A percentile compares a stretch with the other conserved stretches of the same genome.
Conservation (phyloP, 768 basidiomycete species). For the Coprinopsis strossmayeri region DNA sequence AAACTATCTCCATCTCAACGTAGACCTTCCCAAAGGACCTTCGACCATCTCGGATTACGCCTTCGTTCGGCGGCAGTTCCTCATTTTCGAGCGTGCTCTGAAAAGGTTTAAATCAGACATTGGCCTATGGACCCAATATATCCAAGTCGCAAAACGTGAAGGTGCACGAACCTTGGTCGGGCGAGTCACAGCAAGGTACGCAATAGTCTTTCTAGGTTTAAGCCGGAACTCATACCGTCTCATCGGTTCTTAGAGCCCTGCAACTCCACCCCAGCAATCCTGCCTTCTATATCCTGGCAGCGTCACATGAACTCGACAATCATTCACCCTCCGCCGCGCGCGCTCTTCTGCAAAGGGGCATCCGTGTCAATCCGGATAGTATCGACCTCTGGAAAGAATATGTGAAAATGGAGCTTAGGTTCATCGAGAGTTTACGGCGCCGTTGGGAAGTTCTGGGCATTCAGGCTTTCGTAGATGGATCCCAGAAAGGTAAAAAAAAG, state of each 20-base stretch:
- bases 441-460: slow-evolving; percentile 82
- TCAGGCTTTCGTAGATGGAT: slow-evolving; percentile 11
- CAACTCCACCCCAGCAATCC: slow-evolving; percentile 81
- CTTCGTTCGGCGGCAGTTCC: slow-evolving; percentile 76
- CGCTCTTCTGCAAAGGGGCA: slow-evolving; percentile 76
- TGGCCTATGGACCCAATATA: slow-evolving; percentile 84
- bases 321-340: slow-evolving; percentile 75
- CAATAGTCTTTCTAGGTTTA: slow-evolving; percentile 2
- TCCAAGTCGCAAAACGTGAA: slow-evolving; percentile 76
- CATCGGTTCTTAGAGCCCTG: slow-evolving; percentile 59
- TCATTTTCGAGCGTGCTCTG: slow-evolving; percentile 87
- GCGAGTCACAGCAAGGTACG: slow-evolving; percentile 75
- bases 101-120: slow-evolving; percentile 87
- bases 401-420: slow-evolving; percentile 84
- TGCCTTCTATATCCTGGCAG: slow-evolving; percentile 76
- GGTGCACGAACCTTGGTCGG: slow-evolving; percentile 76
- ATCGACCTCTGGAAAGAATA: slow-evolving; percentile 85
- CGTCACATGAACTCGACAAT: slow-evolving; percentile 74
- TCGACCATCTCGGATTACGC: slow-evolving; percentile 79
- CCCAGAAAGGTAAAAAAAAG: slow-evolving; percentile 22
- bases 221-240: slow-evolving; percentile 5
- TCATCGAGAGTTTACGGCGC: slow-evolving; percentile 71
- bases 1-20: not conserved
- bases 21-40: slow-evolving; percentile 39
- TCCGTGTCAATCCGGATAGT: slow-evolving; percentile 69